phyloP scores from a whole-genome alignment of 176 grass and related monocot species.

The Zoysia japonica region DNA sequence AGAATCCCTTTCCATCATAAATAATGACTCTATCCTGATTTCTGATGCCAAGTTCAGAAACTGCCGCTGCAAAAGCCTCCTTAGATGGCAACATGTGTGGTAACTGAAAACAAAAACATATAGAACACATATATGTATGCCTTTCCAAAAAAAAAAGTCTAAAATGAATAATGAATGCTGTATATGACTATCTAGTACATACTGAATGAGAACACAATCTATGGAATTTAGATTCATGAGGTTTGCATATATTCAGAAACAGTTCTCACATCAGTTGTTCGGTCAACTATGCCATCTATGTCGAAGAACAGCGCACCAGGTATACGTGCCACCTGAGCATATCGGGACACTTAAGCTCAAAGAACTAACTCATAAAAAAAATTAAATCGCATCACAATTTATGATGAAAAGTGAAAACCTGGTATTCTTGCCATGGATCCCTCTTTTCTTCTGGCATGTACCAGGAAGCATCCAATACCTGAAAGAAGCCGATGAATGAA shows the following conservation, averaged over 20 bases:
- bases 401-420: slow-evolving; percentile 58
- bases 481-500: background rate
- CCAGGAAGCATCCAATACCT: slow-evolving; percentile 97
- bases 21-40: slow-evolving; percentile 77
- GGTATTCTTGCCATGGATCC: slow-evolving; percentile 77
- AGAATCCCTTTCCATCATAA: slow-evolving; percentile 90
- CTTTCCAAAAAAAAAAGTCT: background rate
- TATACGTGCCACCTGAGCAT: slow-evolving; percentile 67
- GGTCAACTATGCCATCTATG: slow-evolving; percentile 74
- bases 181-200: background rate
- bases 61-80: slow-evolving; percentile 73
- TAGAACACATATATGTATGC: background rate
- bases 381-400: background rate
- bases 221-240: background rate
- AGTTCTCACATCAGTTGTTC: slow-evolving; percentile 62
- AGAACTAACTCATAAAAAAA: slow-evolving; percentile 24
- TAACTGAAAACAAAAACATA: slow-evolving; percentile 49
- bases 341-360: slow-evolving; percentile 41
- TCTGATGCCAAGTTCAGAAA: slow-evolving; percentile 70
- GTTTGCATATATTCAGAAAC: background rate
- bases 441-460: slow-evolving; percentile 81
- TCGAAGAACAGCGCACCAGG: slow-evolving; percentile 83
- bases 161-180: background rate
- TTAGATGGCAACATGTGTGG: slow-evolving; percentile 88
- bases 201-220: background rate